phyloP scores from a whole-genome alignment of 2,329 filamentous ascomycete genomes.

The Teratosphaeriaceae sp. region DNA sequence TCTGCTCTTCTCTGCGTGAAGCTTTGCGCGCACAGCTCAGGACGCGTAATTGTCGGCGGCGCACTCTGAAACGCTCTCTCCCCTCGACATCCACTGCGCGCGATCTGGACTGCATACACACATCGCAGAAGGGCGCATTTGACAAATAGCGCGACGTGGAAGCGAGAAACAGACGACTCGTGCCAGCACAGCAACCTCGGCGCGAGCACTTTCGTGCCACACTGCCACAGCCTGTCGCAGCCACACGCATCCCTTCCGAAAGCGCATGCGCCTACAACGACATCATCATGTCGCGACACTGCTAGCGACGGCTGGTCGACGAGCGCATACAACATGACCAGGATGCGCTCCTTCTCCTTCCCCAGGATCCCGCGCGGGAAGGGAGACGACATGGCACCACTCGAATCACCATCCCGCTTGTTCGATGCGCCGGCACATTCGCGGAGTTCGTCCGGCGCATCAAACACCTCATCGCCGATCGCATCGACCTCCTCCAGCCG shows the following conservation, averaged over 20 bases:
- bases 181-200: constrained; percentile 20
- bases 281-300: constrained; percentile 15
- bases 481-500: constrained; percentile 63
- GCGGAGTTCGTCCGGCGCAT: constrained; percentile 35
- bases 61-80: neutral
- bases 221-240: constrained; percentile 11
- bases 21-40: neutral
- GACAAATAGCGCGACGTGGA: constrained; percentile 1
- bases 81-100: neutral
- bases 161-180: constrained; percentile 8
- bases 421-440: constrained; percentile 28
- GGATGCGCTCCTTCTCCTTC: constrained; percentile 22
- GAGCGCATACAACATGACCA: constrained; percentile 22
- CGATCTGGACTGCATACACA: too few species aligned
- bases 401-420: constrained; percentile 18
- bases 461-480: constrained; percentile 62
- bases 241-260: constrained; percentile 15
- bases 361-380: constrained; percentile 17
- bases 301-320: constrained; percentile 10
- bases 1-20: constrained; percentile 1
- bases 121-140: neutral
- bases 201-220: constrained; percentile 15
- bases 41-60: constrained; percentile 1
- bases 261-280: constrained; percentile 19
- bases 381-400: constrained; percentile 15